Evolutionary conservation across 441 rosid genomes (phyloP), one percentile per base, ranked within the genome.

Genomic region (Croton laevigatus): DNA sequence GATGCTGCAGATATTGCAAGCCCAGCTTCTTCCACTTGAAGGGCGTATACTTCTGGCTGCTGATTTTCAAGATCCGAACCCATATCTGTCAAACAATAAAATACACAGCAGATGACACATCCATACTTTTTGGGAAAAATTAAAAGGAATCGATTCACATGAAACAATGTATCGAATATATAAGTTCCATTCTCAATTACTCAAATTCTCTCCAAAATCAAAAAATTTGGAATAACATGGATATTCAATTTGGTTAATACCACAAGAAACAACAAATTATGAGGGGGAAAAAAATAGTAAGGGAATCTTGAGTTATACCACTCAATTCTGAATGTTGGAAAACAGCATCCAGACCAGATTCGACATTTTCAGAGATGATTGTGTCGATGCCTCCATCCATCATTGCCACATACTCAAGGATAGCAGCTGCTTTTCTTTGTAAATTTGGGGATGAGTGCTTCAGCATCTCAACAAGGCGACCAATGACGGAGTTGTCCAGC

Each of bases 1-100:
- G 91, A 88, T 75, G 88, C 94, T 4, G 94, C 82, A 8, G 94
- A 84, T 54, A 89, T 68, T 36, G 91, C 79, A 34, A 85, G 82
- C 65, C 93, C 88, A 70, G 83, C 86, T 86, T 89, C 98, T 85
- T 93, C 97, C 49, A 87, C 70, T 79, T 83, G 79, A 53, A 91
- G 83, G 27, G 86, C 69, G 68, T 86, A 80, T 54, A 80, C 72
- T 75, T 87, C 91, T 52, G 87, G 89, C 65, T 82, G 88, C 74
- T 78, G 84, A 49, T 54, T 76, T 64, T 87, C 88, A 46, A 74
- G 48, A 36, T 85, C 91, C 34, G 86, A 74, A 60, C 87, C 89
- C 62, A 69, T 65, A 58, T 86, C 88, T 83, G 75, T 34, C 62
- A 53, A 34, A 65, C 44, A 66, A 19, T 13, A 45, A 16, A 52